phyloP scores from a whole-genome alignment of 768 basidiomycete species.

The Mycena amicta region DNA sequence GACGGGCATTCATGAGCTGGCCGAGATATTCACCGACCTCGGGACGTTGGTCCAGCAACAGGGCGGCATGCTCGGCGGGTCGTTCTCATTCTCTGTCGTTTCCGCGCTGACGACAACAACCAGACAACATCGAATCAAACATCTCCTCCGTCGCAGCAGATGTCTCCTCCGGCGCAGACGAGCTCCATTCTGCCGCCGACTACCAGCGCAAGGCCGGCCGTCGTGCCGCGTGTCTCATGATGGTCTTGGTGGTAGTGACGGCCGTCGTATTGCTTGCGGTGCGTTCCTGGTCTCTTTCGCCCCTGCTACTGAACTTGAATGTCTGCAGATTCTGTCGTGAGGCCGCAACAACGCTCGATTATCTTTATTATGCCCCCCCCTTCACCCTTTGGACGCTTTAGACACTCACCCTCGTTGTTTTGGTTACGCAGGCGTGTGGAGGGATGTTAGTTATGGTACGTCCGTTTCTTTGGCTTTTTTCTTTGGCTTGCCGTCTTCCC shows the following conservation, averaged over 20 bases:
- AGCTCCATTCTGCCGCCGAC: conserved; percentile 85
- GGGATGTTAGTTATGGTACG: too few relatives aligned
- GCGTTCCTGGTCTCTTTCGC: conserved; percentile 38
- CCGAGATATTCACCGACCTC: conserved; percentile 95
- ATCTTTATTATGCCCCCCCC: too few relatives aligned
- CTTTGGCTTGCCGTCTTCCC: too few relatives aligned
- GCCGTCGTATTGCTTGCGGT: conserved; percentile 90
- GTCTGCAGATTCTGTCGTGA: conserved; percentile 22
- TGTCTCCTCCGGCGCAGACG: conserved; percentile 80
- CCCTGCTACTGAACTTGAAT: not conserved
- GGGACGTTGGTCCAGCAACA: conserved; percentile 94
- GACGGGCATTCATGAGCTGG: conserved; percentile 91
- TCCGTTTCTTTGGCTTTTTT: too few relatives aligned
- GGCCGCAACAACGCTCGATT: too few relatives aligned
- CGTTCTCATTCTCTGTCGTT: not conserved
- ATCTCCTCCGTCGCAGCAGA: conserved; percentile 87
- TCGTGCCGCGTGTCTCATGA: conserved; percentile 85
- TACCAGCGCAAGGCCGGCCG: conserved; percentile 94
- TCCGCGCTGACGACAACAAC: not conserved
- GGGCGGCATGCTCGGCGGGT: not conserved
- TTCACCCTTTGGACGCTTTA: too few relatives aligned
- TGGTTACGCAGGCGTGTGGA: too few relatives aligned
- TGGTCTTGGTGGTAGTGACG: conserved; percentile 84
- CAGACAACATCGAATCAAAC: conserved; percentile 96
- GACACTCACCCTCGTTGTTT: too few relatives aligned